Conservation (phyloP, 257 asterid species). For the Linderniella brevidens region DNA sequence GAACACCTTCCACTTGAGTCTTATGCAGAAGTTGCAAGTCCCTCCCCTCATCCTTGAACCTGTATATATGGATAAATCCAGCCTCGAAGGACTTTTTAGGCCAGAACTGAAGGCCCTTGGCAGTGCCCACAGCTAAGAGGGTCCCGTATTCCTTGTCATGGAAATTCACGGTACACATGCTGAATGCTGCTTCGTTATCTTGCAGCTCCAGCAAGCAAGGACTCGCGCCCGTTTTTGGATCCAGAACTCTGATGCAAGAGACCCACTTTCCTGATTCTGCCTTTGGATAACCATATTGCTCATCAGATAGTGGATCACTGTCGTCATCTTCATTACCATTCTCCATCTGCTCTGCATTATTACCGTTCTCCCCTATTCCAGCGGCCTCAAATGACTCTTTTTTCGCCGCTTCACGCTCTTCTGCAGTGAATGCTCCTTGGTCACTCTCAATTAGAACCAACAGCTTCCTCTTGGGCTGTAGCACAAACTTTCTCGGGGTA, state of each 20-base stretch:
- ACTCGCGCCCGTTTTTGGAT: conserved; percentile 72
- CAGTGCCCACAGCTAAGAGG: conserved; percentile 92
- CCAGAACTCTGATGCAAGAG: conserved; percentile 92
- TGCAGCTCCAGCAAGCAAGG: conserved; percentile 95
- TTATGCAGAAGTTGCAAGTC: conserved; percentile 90
- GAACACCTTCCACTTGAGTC: conserved; percentile 95
- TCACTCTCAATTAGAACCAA: conserved; percentile 86
- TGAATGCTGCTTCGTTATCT: conserved; percentile 97
- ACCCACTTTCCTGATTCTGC: conserved; percentile 90
- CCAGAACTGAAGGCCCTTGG: conserved; percentile 86
- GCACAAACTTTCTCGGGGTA: conserved; percentile 87
- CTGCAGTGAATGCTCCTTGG: conserved; percentile 92
- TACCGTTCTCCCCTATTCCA: conserved; percentile 67
- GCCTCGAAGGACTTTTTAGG: conserved; percentile 82
- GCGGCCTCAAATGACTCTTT: conserved; percentile 74
- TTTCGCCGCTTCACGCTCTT: conserved; percentile 90
- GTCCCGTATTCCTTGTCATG: conserved; percentile 94
- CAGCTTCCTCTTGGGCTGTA: conserved; percentile 75
- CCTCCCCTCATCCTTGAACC: conserved; percentile 92
- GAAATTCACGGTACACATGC: conserved; percentile 89
- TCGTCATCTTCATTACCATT: conserved; percentile 81
- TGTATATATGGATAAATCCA: conserved; percentile 81
- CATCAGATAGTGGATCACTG: conserved; percentile 78
- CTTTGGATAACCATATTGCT: conserved; percentile 97
- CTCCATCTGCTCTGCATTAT: conserved; percentile 45